phyloP scores from a whole-genome alignment of 306 rosid species.

The Ammopiptanthus mongolicus region DNA sequence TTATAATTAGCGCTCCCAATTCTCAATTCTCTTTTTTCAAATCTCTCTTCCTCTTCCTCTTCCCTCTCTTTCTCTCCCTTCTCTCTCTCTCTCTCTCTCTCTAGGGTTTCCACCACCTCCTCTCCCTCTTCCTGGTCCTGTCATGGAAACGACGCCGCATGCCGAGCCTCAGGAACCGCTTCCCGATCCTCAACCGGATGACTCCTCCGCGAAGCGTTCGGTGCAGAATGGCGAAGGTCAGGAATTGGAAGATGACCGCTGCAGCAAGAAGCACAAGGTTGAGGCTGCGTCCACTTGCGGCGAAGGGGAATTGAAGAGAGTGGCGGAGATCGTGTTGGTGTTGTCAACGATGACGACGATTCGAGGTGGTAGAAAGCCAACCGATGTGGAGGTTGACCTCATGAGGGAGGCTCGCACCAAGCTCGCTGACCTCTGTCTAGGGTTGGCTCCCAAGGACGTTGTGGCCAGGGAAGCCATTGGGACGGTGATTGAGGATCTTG shows the following conservation, averaged over 20 bases:
- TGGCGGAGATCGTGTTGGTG: conserved; percentile 88
- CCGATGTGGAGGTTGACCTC: conserved; percentile 54
- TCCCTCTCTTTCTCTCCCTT: background rate
- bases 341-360: conserved; percentile 73
- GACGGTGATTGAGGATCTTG: conserved; percentile 75
- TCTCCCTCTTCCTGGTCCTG: conserved; percentile 5
- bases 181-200: background rate
- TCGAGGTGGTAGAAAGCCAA: conserved; percentile 73
- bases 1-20: no score
- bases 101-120: conserved; percentile 37
- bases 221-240: conserved; percentile 36
- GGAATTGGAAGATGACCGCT: conserved; percentile 29
- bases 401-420: conserved; percentile 82
- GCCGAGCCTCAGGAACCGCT: background rate
- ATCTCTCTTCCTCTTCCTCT: conserved; percentile 2
- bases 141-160: conserved; percentile 31
- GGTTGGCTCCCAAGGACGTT: conserved; percentile 75
- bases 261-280: conserved; percentile 51
- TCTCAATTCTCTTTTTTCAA: background rate
- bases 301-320: conserved; percentile 48
- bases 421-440: conserved; percentile 60
- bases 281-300: background rate
- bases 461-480: conserved; percentile 66
- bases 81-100: background rate
- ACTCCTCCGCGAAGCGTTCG: conserved; percentile 21